phyloP scores from a whole-genome alignment of 129 eudicot genomes.

The Rutidosis leptorrhynchoides region DNA sequence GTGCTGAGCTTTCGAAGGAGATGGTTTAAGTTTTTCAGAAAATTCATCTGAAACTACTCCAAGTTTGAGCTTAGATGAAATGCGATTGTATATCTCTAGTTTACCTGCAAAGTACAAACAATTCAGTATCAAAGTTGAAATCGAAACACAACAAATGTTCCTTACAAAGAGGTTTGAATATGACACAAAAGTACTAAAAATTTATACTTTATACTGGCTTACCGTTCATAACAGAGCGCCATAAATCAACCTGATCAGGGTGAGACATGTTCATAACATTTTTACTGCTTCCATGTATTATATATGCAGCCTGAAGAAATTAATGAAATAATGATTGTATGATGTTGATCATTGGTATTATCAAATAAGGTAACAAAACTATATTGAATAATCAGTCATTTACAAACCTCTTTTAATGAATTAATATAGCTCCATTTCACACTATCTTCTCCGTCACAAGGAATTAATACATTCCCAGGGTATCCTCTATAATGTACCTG shows the following conservation, averaged over 20 bases:
- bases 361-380: background rate
- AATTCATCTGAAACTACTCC: constrained; percentile 63
- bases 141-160: constrained; percentile 8
- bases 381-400: background rate
- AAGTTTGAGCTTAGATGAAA: constrained; percentile 86
- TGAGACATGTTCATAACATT: constrained; percentile 98
- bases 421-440: constrained; percentile 95
- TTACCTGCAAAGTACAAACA: constrained; percentile 68
- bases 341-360: background rate
- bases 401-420: constrained; percentile 88
- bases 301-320: constrained; percentile 78
- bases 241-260: constrained; percentile 82
- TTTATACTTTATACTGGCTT: constrained; percentile 24
- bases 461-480: constrained; percentile 70
- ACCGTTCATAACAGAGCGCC: constrained; percentile 86
- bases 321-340: background rate
- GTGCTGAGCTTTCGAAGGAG: constrained; percentile 40
- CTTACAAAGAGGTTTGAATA: background rate
- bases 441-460: constrained; percentile 97
- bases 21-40: constrained; percentile 45
- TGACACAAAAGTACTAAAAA: background rate
- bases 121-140: constrained; percentile 1
- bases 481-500: constrained; percentile 99
- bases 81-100: constrained; percentile 57
- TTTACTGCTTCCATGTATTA: constrained; percentile 87